A percentile compares a stretch with the other conserved stretches of the same genome.
Conservation (phyloP, 805 yeast species). For the Kodamaea jinghongensis region DNA sequence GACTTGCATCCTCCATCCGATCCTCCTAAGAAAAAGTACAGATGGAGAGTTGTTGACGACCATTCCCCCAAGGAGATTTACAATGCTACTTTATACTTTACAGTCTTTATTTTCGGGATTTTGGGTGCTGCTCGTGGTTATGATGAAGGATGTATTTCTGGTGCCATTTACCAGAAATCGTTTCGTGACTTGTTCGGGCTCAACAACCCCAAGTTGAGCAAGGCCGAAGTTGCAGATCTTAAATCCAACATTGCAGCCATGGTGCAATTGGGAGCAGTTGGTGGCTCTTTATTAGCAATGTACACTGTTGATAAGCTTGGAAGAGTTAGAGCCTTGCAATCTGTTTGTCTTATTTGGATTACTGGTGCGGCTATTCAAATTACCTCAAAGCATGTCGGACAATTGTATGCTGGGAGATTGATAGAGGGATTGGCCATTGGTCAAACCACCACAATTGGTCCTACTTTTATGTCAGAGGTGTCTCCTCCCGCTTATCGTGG, state of each 20-base stretch:
- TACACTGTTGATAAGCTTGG: constrained; percentile 23
- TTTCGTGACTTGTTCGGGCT: constrained; percentile 46
- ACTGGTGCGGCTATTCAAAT: constrained; percentile 20
- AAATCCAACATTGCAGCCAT: constrained; percentile 24
- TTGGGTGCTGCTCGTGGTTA: constrained; percentile 57
- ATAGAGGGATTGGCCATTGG: constrained; percentile 26
- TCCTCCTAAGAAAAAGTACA: constrained; percentile 8
- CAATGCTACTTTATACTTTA: constrained; percentile 43
- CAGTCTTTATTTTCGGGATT: constrained; percentile 51
- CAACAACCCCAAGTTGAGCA: constrained; percentile 34
- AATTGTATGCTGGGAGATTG: constrained; percentile 24
- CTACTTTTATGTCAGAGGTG: constrained; percentile 23
- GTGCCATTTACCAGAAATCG: constrained; percentile 41
- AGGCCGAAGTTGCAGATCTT: constrained; percentile 19
- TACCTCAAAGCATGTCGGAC: constrained; percentile 18
- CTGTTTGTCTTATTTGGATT: constrained; percentile 20
- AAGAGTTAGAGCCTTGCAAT: constrained; percentile 22
- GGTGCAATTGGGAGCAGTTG: constrained; percentile 25
- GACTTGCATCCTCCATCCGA: constrained; percentile 5
- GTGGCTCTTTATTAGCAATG: constrained; percentile 24
- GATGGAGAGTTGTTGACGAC: constrained; percentile 26
- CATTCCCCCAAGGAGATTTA: constrained; percentile 46
- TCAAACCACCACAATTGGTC: constrained; percentile 25
- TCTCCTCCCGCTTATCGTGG: constrained; percentile 24
- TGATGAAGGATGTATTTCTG: constrained; percentile 54